Base-by-base conservation (phyloP, 805 yeast genomes). In the Hanseniaspora clermontiae region DNA sequence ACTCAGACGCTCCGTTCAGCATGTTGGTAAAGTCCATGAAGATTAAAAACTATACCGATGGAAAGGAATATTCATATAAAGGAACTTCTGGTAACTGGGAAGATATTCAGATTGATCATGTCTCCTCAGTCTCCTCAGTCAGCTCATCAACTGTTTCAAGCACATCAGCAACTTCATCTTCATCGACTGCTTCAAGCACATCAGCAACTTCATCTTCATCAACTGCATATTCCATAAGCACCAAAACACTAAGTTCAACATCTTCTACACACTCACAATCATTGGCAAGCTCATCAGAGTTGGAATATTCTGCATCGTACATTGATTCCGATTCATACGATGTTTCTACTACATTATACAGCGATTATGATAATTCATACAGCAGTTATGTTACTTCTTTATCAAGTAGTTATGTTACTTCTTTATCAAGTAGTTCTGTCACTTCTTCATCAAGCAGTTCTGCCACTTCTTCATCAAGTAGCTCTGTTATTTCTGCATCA, bases 41-140 rank as follows among this genome's bases (percentile, higher is more conserved):
- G 32, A 83, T 86, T n/a, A 72, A 81, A 27, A 89, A 84, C 68
- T 84, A 82, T 65, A 83, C 88, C 1, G 71, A 81, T 24, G 91
- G 90, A 51, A 62, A 72, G 2, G 72, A 74, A 59, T 84, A 84
- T 66, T 62, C 70, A 37, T 83, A 83, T 64, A 63, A 72, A 55
- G 86, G 77, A 62, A 66, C 71, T 31, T 63, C 79, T 14, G 91
- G 90, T 54, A 62, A 67, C 37, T 82, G 83, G 81, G 65, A 72
- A 49, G 81, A 86, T 9, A 82, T 83, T 59, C 62, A 72, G 43
- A 78, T 87, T 5, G 17, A 42, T 24, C 8, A 20, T 32, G 14
- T 7, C 19, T 39, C n/a, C n/a, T n/a, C n/a, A n/a, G n/a, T n/a
- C n/a, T n/a, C n/a, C n/a, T n/a, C n/a, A n/a, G n/a, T n/a, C n/a